Conservation (phyloP, 1,284 basidiomycete species). For the Ganoderma boninense region DNA sequence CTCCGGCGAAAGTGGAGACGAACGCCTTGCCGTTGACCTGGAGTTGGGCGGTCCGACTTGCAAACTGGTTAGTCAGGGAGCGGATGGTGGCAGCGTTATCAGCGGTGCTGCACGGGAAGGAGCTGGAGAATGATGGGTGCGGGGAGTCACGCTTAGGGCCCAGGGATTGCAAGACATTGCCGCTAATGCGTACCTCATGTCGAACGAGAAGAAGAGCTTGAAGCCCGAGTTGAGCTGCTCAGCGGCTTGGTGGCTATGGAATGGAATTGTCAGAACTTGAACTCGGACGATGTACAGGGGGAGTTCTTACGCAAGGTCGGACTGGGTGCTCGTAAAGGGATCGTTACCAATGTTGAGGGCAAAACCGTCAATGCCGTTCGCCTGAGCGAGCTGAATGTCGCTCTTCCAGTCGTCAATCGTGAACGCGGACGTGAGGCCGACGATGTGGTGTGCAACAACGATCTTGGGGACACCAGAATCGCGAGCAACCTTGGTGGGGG, state of each 20-base stretch:
- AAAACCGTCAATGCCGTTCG: constrained; percentile 72
- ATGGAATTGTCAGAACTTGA: neutral
- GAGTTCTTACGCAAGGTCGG: constrained; percentile 69
- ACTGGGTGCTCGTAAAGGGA: constrained; percentile 62
- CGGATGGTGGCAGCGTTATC: constrained; percentile 66
- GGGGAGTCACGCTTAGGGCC: neutral
- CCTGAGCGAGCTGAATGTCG: constrained; percentile 66
- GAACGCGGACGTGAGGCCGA: constrained; percentile 75
- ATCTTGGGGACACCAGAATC: constrained; percentile 48
- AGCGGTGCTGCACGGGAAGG: constrained; percentile 62
- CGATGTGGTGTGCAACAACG: constrained; percentile 73
- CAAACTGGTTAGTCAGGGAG: constrained; percentile 64
- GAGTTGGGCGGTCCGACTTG: constrained; percentile 71
- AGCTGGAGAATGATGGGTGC: constrained; percentile 43
- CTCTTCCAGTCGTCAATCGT: constrained; percentile 61
- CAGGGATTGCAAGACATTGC: neutral
- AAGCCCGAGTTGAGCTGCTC: constrained; percentile 63
- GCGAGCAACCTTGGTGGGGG: constrained; percentile 22
- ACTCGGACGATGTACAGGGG: constrained; percentile 11
- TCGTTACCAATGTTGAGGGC: constrained; percentile 74
- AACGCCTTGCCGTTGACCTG: constrained; percentile 65
- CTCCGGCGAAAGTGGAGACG: constrained; percentile 84
- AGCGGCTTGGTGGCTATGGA: constrained; percentile 61
- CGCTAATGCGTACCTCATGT: constrained; percentile 69
- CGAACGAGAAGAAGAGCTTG: constrained; percentile 83